A percentile compares a stretch with the other conserved stretches of the same genome.
These are phyloP conservation scores for Akanthomyces uredinophilus DNA, from an alignment of 2,329 filamentous ascomycete genomes.

Conservation along the genomic window DNA sequence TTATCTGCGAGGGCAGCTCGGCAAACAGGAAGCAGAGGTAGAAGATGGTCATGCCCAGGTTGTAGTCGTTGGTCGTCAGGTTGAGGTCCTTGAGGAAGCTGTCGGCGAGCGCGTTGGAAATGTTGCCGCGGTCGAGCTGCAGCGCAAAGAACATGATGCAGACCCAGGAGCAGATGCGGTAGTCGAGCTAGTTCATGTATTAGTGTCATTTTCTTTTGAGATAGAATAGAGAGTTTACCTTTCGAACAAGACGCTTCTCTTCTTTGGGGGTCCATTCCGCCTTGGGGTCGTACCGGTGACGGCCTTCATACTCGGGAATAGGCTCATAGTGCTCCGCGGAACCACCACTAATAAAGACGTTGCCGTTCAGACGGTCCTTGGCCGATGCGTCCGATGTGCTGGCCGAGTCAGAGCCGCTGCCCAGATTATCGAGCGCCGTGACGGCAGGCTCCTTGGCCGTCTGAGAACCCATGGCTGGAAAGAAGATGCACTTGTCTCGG, in stretches of 20 bases:
- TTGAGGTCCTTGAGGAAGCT: constrained; percentile 36
- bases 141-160: constrained; percentile 46
- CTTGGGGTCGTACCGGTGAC: constrained; percentile 53
- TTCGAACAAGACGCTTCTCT: constrained; percentile 33
- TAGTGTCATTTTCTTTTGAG: background rate
- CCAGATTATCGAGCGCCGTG: constrained; percentile 2
- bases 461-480: background rate
- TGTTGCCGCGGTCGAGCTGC: constrained; percentile 41
- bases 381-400: background rate
- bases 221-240: background rate
- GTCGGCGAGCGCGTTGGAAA: constrained; percentile 38
- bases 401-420: constrained; percentile 5
- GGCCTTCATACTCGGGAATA: constrained; percentile 52
- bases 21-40: constrained; percentile 46
- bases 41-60: constrained; percentile 46
- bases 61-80: constrained; percentile 41
- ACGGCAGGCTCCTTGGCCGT: background rate
- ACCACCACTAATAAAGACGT: constrained; percentile 7
- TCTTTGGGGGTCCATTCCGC: constrained; percentile 53
- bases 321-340: constrained; percentile 37
- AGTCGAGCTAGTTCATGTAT: constrained; percentile 22
- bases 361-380: background rate
- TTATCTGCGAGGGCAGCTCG: constrained; percentile 54
- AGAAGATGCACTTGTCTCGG: no score
- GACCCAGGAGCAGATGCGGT: constrained; percentile 36